phyloP scores from a whole-genome alignment of 108 stramenopile genomes.

The Conticribra weissflogii region DNA sequence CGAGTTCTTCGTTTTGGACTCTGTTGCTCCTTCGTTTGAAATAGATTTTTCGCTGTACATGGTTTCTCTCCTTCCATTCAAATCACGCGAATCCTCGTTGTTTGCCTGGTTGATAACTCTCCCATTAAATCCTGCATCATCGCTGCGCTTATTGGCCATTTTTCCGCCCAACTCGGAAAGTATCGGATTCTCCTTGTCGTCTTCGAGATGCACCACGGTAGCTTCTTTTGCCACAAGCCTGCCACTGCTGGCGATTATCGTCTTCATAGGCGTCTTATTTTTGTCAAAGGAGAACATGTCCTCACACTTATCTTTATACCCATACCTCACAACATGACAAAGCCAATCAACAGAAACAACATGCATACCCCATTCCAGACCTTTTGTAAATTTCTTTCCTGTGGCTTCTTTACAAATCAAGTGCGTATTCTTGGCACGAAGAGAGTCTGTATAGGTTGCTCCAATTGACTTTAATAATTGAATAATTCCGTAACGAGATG shows the following conservation, averaged over 20 bases:
- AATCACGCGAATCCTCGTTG: too few relatives aligned
- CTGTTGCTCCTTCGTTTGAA: not conserved
- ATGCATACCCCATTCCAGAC: constrained; percentile 73
- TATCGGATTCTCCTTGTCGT: too few relatives aligned
- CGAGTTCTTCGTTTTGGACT: not conserved
- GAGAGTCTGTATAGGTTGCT: constrained; percentile 56
- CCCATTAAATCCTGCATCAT: too few relatives aligned
- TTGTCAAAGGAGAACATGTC: constrained; percentile 21
- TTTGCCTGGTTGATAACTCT: too few relatives aligned
- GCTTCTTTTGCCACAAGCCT: too few relatives aligned
- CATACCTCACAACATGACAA: constrained; percentile 62
- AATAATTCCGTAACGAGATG: constrained; percentile 60
- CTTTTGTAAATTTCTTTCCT: constrained; percentile 64
- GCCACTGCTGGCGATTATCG: too few relatives aligned
- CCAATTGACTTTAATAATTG: constrained; percentile 58
- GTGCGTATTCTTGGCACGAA: constrained; percentile 65
- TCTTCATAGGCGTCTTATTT: constrained; percentile 6
- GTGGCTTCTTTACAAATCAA: constrained; percentile 64
- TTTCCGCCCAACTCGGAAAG: too few relatives aligned
- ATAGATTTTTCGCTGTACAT: too few relatives aligned
- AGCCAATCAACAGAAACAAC: constrained; percentile 80
- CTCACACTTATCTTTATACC: constrained; percentile 63
- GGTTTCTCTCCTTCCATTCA: too few relatives aligned
- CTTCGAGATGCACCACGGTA: too few relatives aligned
- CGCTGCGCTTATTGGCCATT: too few relatives aligned